Conservation (phyloP, 305 asterid genomes). For the Striga hermonthica region DNA sequence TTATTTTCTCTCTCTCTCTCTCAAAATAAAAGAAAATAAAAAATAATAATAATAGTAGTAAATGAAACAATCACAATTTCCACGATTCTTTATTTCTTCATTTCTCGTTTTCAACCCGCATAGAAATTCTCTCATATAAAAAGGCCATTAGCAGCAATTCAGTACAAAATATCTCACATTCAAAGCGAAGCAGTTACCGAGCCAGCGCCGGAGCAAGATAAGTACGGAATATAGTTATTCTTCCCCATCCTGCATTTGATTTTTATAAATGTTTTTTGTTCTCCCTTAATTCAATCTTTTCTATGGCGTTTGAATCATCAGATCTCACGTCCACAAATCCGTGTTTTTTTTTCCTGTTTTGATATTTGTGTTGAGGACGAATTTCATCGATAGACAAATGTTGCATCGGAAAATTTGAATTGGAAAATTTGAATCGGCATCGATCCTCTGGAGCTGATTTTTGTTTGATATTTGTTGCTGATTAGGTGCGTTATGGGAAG, state of each 20-base stretch:
- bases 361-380: slow-evolving; percentile 8
- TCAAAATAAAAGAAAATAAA: background rate
- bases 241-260: background rate
- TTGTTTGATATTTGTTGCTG: slow-evolving; percentile 29
- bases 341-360: background rate
- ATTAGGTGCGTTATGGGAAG: slow-evolving; percentile 52
- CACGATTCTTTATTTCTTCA: background rate
- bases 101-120: slow-evolving; percentile 4
- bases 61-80: too few species aligned
- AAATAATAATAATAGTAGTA: background rate
- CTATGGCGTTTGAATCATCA: background rate
- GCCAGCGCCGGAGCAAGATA: slow-evolving; percentile 1
- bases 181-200: slow-evolving; percentile 20
- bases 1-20: background rate
- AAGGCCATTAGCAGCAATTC: slow-evolving; percentile 2
- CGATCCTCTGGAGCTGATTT: slow-evolving; percentile 9
- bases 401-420: slow-evolving; percentile 14
- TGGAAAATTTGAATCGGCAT: background rate
- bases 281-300: background rate
- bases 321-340: background rate
- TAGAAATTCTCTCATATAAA: slow-evolving; percentile 10
- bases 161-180: slow-evolving; percentile 15
- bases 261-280: background rate
- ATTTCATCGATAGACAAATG: background rate
- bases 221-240: slow-evolving; percentile 14